Base-by-base conservation (phyloP, 768 basidiomycete species). In the Lentinus tigrinus region DNA sequence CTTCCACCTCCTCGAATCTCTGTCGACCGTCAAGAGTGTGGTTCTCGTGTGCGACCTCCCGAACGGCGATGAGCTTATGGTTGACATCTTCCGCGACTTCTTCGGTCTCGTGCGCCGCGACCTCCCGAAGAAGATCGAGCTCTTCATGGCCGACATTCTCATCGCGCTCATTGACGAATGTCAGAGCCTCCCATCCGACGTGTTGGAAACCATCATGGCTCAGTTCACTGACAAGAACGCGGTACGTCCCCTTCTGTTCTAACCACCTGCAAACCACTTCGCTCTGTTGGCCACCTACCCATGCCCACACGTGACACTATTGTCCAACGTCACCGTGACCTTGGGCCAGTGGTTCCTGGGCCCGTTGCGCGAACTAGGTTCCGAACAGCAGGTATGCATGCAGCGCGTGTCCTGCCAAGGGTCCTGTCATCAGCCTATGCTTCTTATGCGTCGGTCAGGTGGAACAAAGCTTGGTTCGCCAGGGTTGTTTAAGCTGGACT, bases 21-120 rank as follows among this genome's bases (percentile, higher is more conserved):
- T 99, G 24, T 91, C 94, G 2, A 91, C 90, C 34, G 95, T 98
- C 68, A 98, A 98, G 81, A 93, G 89, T 64, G 88, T 97, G 28
- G 93, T 95, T 13, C 83, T 98, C 64, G 87, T 97, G 16, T 94
- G 93, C 73, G 96, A 98, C 73, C 82, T 98, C 14, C 91, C 89
- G 3, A 85, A 84, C 36, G 85, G 87, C 11, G 96, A 98, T 58
- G 89, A 93, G 49, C 82, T 97, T 59, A 85, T 95, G 77, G 71
- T 75, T 51, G 87, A 91, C 40, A 84, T 93, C 59, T 98, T 98
- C 73, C 85, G 85, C 64, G 86, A 87, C 65, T 83, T 94, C 63
- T 95, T 98, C 63, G 79, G 78, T 6, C 81, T 97, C 53, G 85
- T 95, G 34, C 81, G 87, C 73, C 87, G 89, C 62, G 78, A 83